Percentiles rank a stretch among this genome's conserved stretches.
phyloP scores from a whole-genome alignment of 306 rosid genomes.

The Calophaca sinica region DNA sequence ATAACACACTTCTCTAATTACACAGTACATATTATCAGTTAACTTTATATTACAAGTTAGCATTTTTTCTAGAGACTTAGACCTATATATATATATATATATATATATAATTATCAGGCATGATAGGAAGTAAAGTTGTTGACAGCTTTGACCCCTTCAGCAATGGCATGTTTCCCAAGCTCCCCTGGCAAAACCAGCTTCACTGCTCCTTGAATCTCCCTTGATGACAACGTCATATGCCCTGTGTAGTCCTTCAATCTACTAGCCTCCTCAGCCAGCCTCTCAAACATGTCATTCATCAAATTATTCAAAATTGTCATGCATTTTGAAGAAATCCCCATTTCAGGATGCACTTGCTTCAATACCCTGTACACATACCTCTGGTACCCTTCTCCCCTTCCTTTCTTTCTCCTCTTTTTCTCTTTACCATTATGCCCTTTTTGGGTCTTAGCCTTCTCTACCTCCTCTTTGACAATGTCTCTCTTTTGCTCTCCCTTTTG shows the following conservation, averaged over 20 bases:
- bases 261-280: slow-evolving; percentile 66
- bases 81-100: neutral
- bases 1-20: neutral
- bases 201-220: slow-evolving; percentile 81
- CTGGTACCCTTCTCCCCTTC: slow-evolving; percentile 59
- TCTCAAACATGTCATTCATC: slow-evolving; percentile 84
- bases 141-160: slow-evolving; percentile 79
- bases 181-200: slow-evolving; percentile 72
- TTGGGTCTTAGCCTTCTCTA: neutral
- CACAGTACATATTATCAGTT: neutral
- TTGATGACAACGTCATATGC: slow-evolving; percentile 56
- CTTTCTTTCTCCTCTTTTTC: slow-evolving; percentile 18
- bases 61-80: neutral
- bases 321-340: slow-evolving; percentile 65
- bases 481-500: slow-evolving; percentile 4
- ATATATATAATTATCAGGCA: neutral
- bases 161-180: slow-evolving; percentile 77
- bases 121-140: slow-evolving; percentile 43
- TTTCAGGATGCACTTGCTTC: slow-evolving; percentile 80
- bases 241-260: slow-evolving; percentile 54
- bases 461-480: neutral
- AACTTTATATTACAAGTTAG: neutral
- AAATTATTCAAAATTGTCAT: slow-evolving; percentile 66
- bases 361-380: slow-evolving; percentile 66
- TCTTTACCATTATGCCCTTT: slow-evolving; percentile 8